Evolutionary conservation across 1,284 basidiomycete species (phyloP).

Genomic region (Psilocybe mexicana): DNA sequence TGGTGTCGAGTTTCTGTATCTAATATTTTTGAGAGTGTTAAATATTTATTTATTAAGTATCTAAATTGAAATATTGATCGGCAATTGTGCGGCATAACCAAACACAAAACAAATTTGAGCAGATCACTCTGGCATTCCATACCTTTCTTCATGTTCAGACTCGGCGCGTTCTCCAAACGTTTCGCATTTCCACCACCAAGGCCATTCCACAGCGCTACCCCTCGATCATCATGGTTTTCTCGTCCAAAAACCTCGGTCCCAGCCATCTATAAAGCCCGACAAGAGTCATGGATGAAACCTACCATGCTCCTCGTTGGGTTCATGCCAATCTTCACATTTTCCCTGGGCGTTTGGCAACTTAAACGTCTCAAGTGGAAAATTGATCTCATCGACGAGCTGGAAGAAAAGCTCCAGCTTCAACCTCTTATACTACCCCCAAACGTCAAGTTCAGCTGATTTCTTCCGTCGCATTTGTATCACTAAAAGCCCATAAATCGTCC

Average conservation of each 20-base stretch:
- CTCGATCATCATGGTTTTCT: conserved; percentile 21
- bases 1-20: too few relatives aligned
- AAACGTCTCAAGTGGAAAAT: conserved; percentile 95
- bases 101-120: too few relatives aligned
- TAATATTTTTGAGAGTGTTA: too few relatives aligned
- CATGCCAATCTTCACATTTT: conserved; percentile 90
- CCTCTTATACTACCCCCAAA: conserved; percentile 81
- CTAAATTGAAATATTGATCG: too few relatives aligned
- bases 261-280: conserved; percentile 54
- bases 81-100: too few relatives aligned
- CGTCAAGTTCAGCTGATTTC: conserved; percentile 70
- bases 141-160: conserved; percentile 17
- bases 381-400: conserved; percentile 90
- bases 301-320: conserved; percentile 81
- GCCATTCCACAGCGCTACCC: conserved; percentile 19
- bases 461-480: conserved; percentile 15
- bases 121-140: too few relatives aligned
- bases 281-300: conserved; percentile 63
- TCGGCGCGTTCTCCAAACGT: conserved; percentile 11
- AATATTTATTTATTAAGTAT: too few relatives aligned
- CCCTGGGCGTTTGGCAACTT: conserved; percentile 93
- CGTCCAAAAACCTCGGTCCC: conserved; percentile 33
- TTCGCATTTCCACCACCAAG: conserved; percentile 18
- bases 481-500: conserved; percentile 21
- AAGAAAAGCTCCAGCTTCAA: conserved; percentile 83